Conservation (phyloP, 1,284 basidiomycete species). For the Tilletia indica region DNA sequence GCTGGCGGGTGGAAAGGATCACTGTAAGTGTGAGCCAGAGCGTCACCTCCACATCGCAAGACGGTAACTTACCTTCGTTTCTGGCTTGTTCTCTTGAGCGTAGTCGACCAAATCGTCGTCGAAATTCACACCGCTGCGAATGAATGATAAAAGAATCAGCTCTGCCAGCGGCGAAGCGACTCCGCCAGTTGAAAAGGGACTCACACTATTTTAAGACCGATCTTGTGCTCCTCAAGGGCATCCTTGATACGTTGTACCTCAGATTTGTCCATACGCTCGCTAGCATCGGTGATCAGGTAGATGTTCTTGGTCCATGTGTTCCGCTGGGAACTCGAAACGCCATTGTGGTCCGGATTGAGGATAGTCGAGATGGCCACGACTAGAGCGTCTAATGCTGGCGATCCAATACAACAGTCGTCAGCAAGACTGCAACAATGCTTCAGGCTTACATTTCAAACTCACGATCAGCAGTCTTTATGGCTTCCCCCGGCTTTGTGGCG, state of each 20-base stretch:
- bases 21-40: neutral
- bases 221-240: slow-evolving; percentile 32
- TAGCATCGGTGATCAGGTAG: slow-evolving; percentile 54
- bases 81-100: slow-evolving; percentile 62
- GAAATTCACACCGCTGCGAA: slow-evolving; percentile 71
- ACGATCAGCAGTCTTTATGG: slow-evolving; percentile 43
- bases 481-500: slow-evolving; percentile 28
- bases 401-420: neutral
- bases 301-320: slow-evolving; percentile 45
- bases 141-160: neutral
- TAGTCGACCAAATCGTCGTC: slow-evolving; percentile 70
- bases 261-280: slow-evolving; percentile 31
- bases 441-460: slow-evolving; percentile 23
- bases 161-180: too few relatives aligned
- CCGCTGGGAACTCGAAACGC: slow-evolving; percentile 33
- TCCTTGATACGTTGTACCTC: slow-evolving; percentile 30
- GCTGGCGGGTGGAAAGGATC: slow-evolving; percentile 57
- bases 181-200: slow-evolving; percentile 18
- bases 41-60: neutral
- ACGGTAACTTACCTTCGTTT: slow-evolving; percentile 65
- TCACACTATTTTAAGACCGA: slow-evolving; percentile 48
- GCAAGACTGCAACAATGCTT: neutral
- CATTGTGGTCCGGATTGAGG: slow-evolving; percentile 37
- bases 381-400: slow-evolving; percentile 76
- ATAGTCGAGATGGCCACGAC: slow-evolving; percentile 77